Conservation (phyloP, 495 filamentous ascomycete species). For the Sporormia fimetaria region DNA sequence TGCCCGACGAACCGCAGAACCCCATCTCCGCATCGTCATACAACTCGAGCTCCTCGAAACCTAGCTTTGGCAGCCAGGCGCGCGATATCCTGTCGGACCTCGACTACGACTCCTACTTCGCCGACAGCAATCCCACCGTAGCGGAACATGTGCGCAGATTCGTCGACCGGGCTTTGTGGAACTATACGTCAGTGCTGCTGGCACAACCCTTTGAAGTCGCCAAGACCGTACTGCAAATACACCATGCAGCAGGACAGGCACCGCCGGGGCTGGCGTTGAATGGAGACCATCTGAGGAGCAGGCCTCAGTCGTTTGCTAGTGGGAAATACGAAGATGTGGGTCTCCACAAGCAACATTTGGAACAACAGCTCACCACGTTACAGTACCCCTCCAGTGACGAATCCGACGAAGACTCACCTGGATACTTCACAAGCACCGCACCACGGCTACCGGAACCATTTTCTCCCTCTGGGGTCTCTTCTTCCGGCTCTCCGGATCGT, state of each 20-base stretch:
- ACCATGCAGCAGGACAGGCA: constrained; percentile 38
- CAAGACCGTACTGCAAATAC: constrained; percentile 81
- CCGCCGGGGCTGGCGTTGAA: constrained; percentile 24
- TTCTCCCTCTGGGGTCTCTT: constrained; percentile 42
- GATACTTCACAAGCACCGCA: constrained; percentile 70
- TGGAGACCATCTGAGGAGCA: constrained; percentile 23
- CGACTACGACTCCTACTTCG: constrained; percentile 79
- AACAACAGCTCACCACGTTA: constrained; percentile 8
- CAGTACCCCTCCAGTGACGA: constrained; percentile 43
- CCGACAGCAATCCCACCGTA: constrained; percentile 62
- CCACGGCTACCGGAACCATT: constrained; percentile 37
- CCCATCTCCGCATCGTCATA: constrained; percentile 13
- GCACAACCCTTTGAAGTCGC: constrained; percentile 96
- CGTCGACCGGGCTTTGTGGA: constrained; percentile 70
- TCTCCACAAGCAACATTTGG: constrained; percentile 1
- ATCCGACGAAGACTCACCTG: constrained; percentile 49
- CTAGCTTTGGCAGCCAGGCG: constrained; percentile 59
- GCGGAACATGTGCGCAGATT: constrained; percentile 59
- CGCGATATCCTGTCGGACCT: constrained; percentile 75
- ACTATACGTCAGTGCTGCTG: constrained; percentile 71
- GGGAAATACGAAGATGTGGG: constrained; percentile 42
- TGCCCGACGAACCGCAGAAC: constrained; percentile 20
- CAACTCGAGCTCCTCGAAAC: constrained; percentile 15
- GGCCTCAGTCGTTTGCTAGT: constrained; percentile 32
- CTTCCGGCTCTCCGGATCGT: constrained; percentile 9